Evolutionary conservation across 2,329 filamentous ascomycete genomes (phyloP).

Genomic region (Colletotrichum cordylinicola): DNA sequence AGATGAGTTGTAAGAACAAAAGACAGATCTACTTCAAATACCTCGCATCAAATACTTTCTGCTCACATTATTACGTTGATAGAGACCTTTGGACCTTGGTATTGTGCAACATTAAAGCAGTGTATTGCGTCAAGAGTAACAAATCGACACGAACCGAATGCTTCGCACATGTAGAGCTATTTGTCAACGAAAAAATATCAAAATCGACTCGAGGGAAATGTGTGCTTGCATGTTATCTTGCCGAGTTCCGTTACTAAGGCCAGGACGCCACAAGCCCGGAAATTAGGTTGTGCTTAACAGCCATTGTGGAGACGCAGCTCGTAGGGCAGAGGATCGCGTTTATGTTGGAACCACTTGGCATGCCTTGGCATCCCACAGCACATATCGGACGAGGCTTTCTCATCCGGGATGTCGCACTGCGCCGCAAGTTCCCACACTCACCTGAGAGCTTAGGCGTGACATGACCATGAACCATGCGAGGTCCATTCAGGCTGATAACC

Average conservation of each 20-base stretch:
- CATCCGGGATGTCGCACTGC: background rate
- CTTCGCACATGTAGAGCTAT: no score
- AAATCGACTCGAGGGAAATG: no score
- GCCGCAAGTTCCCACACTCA: background rate
- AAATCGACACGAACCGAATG: no score
- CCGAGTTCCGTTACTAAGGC: background rate
- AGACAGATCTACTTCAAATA: accelerated
- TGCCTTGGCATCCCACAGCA: background rate
- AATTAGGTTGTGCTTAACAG: background rate
- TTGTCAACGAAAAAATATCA: no score
- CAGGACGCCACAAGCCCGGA: background rate
- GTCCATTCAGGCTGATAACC: background rate
- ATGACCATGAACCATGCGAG: no score
- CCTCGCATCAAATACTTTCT: no score
- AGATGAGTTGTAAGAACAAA: accelerated
- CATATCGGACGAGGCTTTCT: no score
- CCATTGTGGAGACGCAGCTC: background rate
- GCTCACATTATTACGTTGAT: no score
- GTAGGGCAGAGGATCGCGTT: background rate
- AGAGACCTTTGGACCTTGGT: no score
- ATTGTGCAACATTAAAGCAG: no score
- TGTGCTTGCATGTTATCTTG: no score
- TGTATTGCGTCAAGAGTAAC: no score
- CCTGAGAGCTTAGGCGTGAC: background rate
- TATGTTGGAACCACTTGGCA: background rate